These are phyloP conservation scores for Marchantia paleacea DNA, from an alignment of 225 moss, liverwort and hornwort genomes.

Conservation along the genomic window DNA sequence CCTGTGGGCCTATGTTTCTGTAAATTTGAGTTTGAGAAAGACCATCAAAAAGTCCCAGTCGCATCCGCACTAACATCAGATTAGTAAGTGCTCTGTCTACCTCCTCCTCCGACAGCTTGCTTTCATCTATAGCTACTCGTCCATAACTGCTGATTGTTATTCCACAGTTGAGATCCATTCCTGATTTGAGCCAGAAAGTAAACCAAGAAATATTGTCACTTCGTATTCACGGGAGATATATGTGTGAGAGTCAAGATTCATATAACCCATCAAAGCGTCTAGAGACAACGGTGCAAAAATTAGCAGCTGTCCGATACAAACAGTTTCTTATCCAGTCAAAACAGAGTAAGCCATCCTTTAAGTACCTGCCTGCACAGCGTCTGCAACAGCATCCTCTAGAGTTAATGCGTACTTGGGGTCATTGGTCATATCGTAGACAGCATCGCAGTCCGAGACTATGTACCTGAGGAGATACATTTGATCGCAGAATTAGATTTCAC, in stretches of 20 bases:
- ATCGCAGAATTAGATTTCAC: not conserved
- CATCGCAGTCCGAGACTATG: constrained; percentile 93
- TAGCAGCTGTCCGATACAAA: not conserved
- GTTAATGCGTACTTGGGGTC: constrained; percentile 62
- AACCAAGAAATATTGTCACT: not conserved
- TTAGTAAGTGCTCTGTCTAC: constrained; percentile 59
- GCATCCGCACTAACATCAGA: constrained; percentile 62
- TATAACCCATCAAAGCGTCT: not conserved
- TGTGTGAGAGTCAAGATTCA: not conserved
- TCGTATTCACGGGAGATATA: not conserved
- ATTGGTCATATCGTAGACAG: constrained; percentile 79
- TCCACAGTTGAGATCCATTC: constrained; percentile 89
- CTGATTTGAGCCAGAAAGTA: constrained; percentile 21
- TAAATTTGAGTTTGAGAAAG: constrained; percentile 43
- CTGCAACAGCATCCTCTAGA: constrained; percentile 76
- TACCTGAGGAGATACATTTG: constrained; percentile 46
- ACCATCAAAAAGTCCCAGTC: constrained; percentile 85
- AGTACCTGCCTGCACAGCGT: constrained; percentile 70
- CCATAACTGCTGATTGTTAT: constrained; percentile 57
- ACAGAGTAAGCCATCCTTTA: not conserved
- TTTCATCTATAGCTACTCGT: constrained; percentile 50
- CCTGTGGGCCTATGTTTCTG: constrained; percentile 45
- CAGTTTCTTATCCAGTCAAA: not conserved
- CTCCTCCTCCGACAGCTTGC: constrained; percentile 51
- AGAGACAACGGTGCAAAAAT: not conserved